Evolutionary conservation across 78 protist species (phyloP), one percentile per base, ranked within the genome.

Genomic region (Polysphondylium violaceum): DNA sequence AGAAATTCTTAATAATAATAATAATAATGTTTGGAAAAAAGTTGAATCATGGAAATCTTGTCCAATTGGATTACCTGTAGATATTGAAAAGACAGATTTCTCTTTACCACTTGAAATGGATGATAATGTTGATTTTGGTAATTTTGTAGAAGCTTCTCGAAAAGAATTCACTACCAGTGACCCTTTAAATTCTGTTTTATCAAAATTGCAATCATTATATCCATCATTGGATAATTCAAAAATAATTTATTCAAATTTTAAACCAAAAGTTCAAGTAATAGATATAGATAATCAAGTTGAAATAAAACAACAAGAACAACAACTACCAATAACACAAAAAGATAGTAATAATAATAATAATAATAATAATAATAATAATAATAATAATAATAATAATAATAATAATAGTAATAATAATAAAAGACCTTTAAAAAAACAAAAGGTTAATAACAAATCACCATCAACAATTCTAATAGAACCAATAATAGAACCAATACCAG

Each of bases 61-160:
- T 44, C 88, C 88, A 33, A 78, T 78, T 65, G 88, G 88, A 23
- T 21, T 64, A 23, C 88, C 88, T 11, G 55, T 44, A 59, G 59
- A 63, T 27, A 74, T 23, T 56, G 63, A 53, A 1, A 44, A 74
- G 35, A 55, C 81, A 38, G 40, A 33, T n/a, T 65, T 65, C 5
- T 44, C 33, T 38, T 65, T 65, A 23, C 3, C 27, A n/a, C 55
- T 38, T 65, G 73, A 65, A 23, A n/a, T 65, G 11, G 73, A 65
- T 65, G 35, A 38, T 38, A 38, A 65, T 65, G 33, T 65, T 21
- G 73, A 65, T 38, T 51, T 21, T 65, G 73, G 73, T n/a, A 65
- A 65, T 65, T 65, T 65, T 11, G 73, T 65, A 38, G 51, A 65
- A n/a, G 73, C 27, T 19, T 33, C 51, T 1, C 40, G 36, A 33